These are phyloP conservation scores for Zhuliangozyma parablackwelliae DNA, from an alignment of 1,139 yeast species.

Conservation along the genomic window DNA sequence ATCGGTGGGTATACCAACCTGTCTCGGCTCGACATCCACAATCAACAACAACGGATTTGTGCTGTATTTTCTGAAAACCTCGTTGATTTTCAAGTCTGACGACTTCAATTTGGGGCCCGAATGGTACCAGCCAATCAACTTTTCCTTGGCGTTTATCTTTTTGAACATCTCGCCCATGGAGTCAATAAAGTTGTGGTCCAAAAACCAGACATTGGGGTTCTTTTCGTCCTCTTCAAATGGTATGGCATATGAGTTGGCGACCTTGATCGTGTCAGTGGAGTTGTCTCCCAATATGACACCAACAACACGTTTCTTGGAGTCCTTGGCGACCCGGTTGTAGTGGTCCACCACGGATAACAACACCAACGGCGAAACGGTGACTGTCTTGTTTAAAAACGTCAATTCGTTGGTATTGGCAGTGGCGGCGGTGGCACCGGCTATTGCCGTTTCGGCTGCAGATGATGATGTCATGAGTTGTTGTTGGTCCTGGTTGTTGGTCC, in stretches of 20 bases:
- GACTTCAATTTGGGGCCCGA: slow-evolving; percentile 90
- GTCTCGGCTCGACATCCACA: slow-evolving; percentile 85
- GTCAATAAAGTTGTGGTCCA: slow-evolving; percentile 94
- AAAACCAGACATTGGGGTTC: slow-evolving; percentile 92
- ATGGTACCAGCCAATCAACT: slow-evolving; percentile 97
- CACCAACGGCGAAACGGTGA: slow-evolving; percentile 93
- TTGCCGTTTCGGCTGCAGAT: too few relatives aligned
- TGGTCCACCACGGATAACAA: slow-evolving; percentile 93
- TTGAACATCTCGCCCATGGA: slow-evolving; percentile 97
- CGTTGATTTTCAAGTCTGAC: slow-evolving; percentile 88
- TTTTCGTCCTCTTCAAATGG: slow-evolving; percentile 97
- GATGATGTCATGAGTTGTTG: too few relatives aligned
- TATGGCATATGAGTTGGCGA: slow-evolving; percentile 76
- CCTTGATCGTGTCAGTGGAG: slow-evolving; percentile 51
- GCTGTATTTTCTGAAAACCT: slow-evolving; percentile 77
- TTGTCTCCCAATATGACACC: slow-evolving; percentile 92
- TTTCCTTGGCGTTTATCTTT: slow-evolving; percentile 95
- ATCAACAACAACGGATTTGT: slow-evolving; percentile 80
- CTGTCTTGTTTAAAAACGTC: slow-evolving; percentile 50
- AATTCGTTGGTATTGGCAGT: slow-evolving; percentile 21
- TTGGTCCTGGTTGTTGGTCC: too few relatives aligned
- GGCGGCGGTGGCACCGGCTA: too few relatives aligned
- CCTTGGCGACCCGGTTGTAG: slow-evolving; percentile 76
- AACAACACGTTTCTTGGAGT: slow-evolving; percentile 73
- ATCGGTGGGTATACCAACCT: slow-evolving; percentile 88